Percentiles rank a stretch among this genome's conserved stretches.
phyloP scores from a whole-genome alignment of 2,329 filamentous ascomycete genomes.

The Penicillium verrucosum region DNA sequence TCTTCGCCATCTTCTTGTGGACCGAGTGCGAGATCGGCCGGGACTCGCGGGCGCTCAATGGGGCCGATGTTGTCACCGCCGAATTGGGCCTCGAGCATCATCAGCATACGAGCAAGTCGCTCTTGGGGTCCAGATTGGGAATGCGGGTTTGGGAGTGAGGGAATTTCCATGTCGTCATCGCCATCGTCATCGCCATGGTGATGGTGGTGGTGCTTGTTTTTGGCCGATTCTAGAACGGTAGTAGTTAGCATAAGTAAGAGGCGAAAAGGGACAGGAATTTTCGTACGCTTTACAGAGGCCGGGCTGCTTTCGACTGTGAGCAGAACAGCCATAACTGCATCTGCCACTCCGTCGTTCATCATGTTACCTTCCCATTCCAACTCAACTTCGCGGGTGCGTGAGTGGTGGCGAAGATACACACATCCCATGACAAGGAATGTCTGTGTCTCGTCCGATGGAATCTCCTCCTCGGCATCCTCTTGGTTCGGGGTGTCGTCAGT shows the following conservation, averaged over 20 bases:
- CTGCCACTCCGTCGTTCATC: slow-evolving; percentile 96
- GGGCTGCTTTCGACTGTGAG: slow-evolving; percentile 91
- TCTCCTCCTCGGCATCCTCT: slow-evolving; percentile 47
- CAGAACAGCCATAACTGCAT: slow-evolving; percentile 89
- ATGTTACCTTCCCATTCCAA: slow-evolving; percentile 98
- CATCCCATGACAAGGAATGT: slow-evolving; percentile 80
- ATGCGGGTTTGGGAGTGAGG: slow-evolving; percentile 65
- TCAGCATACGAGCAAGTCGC: slow-evolving; percentile 78
- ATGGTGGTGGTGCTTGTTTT: slow-evolving; percentile 54
- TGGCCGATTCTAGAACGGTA: slow-evolving; percentile 52
- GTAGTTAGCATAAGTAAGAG: slow-evolving; percentile 16
- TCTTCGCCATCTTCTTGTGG: slow-evolving; percentile 25
- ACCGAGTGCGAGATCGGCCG: slow-evolving; percentile 18
- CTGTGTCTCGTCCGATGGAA: slow-evolving; percentile 35
- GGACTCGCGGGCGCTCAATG: slow-evolving; percentile 61
- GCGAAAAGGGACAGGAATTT: neutral
- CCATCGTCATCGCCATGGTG: slow-evolving; percentile 44
- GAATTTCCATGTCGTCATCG: slow-evolving; percentile 33
- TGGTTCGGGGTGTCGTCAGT: slow-evolving; percentile 26
- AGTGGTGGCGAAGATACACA: slow-evolving; percentile 73
- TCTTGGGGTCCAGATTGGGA: slow-evolving; percentile 68
- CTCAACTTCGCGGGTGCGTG: slow-evolving; percentile 71
- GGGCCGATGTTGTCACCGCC: slow-evolving; percentile 74
- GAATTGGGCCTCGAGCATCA: slow-evolving; percentile 97
- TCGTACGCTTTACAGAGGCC: slow-evolving; percentile 83